Evolutionary conservation across 306 rosid genomes (phyloP), one percentile per base, ranked within the genome.

Genomic region (Amphicarpaea edgeworthii): DNA sequence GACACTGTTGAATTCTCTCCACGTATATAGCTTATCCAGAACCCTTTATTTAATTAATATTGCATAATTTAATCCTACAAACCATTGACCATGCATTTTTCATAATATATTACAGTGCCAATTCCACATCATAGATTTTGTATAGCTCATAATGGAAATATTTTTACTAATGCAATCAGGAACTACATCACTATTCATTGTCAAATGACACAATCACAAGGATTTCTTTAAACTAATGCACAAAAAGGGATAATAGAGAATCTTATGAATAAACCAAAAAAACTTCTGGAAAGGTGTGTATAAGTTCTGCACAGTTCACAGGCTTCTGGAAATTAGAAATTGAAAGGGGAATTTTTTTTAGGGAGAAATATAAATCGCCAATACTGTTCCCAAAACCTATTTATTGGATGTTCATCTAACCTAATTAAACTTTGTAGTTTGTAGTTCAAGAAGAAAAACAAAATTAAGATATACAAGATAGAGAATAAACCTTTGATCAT

Each of bases 391-490:
- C 37, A 66, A 76, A 53, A 66, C 63, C 67, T 53, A 66, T 40
- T 76, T 90, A 85, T 87, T 72, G 72, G 59, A 43, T 53, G 78
- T 77, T 83, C 89, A 79, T 53, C 76, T 86, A 64, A 72, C 68
- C 94, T 80, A 76, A 72, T 68, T 78, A 73, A 61, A 82, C 83
- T 61, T 78, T 71, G 78, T 38, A 57, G 74, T 61, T 78, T 71
- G 78, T 38, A 57, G 74, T 59, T 51, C 60, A 47, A 68, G 72
- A 64, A 42, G 63, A 47, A 65, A 54, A 57, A 72, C 69, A 72
- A 72, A 84, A 61, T 50, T n/a, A 72, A 85, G 83, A 93, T 89
- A 88, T 88, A 90, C 97, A 88, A 81, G 76, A 84, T 80, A 68
- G 82, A 62, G 82, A 84, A 55, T 70, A 41, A 85, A 81, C 79